Percentiles rank a stretch among this genome's conserved stretches.
These are phyloP conservation scores for Amaranthus tricolor DNA, from an alignment of 179 eudicot genomes.

Conservation along the genomic window DNA sequence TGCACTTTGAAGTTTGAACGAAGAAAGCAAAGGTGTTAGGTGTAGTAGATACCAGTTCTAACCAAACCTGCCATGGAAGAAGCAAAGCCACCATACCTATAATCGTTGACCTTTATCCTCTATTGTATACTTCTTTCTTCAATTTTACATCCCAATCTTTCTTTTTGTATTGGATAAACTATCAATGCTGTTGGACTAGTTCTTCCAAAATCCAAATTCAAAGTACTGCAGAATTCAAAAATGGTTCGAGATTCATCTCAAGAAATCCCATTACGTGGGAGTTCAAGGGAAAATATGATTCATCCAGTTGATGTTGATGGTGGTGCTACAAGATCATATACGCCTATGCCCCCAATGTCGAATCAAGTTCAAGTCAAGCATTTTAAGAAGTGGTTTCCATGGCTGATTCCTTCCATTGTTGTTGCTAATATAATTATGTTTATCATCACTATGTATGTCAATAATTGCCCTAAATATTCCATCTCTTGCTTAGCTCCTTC, in stretches of 20 bases:
- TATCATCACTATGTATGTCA: constrained; percentile 70
- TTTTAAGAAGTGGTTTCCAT: constrained; percentile 52
- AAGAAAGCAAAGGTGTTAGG: too few species aligned
- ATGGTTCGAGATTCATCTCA: constrained; percentile 9
- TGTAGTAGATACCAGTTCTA: too few species aligned
- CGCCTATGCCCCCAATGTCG: background rate
- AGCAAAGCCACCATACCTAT: too few species aligned
- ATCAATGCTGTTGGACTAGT: too few species aligned
- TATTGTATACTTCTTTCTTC: too few species aligned
- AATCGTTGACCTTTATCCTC: too few species aligned
- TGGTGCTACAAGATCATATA: background rate
- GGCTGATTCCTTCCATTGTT: constrained; percentile 62
- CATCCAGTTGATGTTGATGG: constrained; percentile 1
- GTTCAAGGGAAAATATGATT: background rate
- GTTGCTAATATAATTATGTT: constrained; percentile 61
- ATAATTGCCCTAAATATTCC: constrained; percentile 72
- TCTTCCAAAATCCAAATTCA: too few species aligned
- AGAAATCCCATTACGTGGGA: constrained; percentile 2
- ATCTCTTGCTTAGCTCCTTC: constrained; percentile 55
- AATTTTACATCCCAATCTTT: too few species aligned
- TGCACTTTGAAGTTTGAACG: too few species aligned
- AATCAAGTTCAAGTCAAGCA: constrained; percentile 33
- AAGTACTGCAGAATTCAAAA: background rate
- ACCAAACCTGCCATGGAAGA: too few species aligned
- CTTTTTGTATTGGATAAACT: too few species aligned